phyloP scores from a whole-genome alignment of 768 basidiomycete genomes.

The Termitomyces sp. region DNA sequence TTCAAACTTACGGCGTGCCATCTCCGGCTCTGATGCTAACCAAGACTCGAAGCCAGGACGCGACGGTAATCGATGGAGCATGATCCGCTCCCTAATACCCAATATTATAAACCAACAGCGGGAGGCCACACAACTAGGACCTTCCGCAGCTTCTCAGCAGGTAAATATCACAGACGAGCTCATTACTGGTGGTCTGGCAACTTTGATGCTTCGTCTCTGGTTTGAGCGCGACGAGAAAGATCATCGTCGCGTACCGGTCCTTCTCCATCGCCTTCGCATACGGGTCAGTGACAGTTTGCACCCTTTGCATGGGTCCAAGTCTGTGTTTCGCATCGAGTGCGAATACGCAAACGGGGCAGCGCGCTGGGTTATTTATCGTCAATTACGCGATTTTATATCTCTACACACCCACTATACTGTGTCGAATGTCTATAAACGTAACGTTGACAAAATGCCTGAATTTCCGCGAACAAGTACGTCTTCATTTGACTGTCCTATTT shows the following conservation, averaged over 20 bases:
- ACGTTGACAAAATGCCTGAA: conserved; percentile 77
- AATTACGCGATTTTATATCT: conserved; percentile 86
- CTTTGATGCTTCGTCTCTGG: conserved; percentile 75
- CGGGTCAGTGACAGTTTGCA: conserved; percentile 84
- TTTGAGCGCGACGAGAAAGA: conserved; percentile 83
- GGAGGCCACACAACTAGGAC: conserved; percentile 26
- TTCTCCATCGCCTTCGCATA: conserved; percentile 77
- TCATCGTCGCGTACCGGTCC: conserved; percentile 71
- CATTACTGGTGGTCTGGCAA: conserved; percentile 72
- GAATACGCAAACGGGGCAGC: conserved; percentile 92
- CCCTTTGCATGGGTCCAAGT: conserved; percentile 68
- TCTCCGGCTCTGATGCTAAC: conserved; percentile 23
- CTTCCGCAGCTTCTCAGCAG: conserved; percentile 42
- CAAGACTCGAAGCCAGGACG: conserved; percentile 21
- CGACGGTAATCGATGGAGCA: conserved; percentile 46
- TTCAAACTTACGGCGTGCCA: conserved; percentile 18
- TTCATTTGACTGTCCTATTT: background rate
- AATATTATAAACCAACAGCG: conserved; percentile 34
- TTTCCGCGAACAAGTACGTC: conserved; percentile 78
- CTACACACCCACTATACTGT: conserved; percentile 87
- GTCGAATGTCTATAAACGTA: conserved; percentile 72
- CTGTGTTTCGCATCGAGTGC: conserved; percentile 89
- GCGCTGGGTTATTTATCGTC: conserved; percentile 94
- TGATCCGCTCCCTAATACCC: conserved; percentile 62
- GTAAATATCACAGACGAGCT: conserved; percentile 83